Evolutionary conservation across 2,329 filamentous ascomycete genomes (phyloP).

Genomic region (Lachnellula cervina): DNA sequence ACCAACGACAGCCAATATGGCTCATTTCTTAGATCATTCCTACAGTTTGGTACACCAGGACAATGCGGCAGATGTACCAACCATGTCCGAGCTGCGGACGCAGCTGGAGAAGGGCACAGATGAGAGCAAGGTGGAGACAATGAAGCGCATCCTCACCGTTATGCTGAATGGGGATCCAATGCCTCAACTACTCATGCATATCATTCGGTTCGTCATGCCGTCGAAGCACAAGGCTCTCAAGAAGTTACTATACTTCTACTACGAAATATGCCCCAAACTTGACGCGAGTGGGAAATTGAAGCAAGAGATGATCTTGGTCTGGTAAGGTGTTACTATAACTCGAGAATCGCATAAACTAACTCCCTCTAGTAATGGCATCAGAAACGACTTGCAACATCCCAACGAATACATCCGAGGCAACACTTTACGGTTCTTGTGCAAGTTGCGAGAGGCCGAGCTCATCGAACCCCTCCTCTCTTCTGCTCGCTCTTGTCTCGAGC

Average conservation of each 20-base stretch:
- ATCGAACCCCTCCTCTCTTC: slow-evolving; percentile 94
- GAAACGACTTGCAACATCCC: slow-evolving; percentile 92
- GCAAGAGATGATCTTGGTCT: slow-evolving; percentile 99
- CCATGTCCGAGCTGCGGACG: slow-evolving; percentile 83
- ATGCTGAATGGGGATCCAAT: slow-evolving; percentile 99
- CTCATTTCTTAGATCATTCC: slow-evolving; percentile 87
- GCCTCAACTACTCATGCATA: slow-evolving; percentile 96
- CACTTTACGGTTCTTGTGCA: slow-evolving; percentile 95
- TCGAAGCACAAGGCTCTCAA: slow-evolving; percentile 95
- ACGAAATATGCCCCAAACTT: slow-evolving; percentile 96
- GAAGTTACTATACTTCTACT: slow-evolving; percentile 98
- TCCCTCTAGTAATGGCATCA: slow-evolving; percentile 78
- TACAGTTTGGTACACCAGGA: slow-evolving; percentile 98
- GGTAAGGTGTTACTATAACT: slow-evolving; percentile 49
- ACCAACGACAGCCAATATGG: slow-evolving; percentile 58
- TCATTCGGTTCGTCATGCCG: slow-evolving; percentile 99
- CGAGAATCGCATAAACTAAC: slow-evolving; percentile 3
- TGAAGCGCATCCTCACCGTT: slow-evolving; percentile 92
- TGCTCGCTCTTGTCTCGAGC: slow-evolving; percentile 85
- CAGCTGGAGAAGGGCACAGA: slow-evolving; percentile 92
- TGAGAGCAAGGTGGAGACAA: slow-evolving; percentile 88
- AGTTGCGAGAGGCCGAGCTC: slow-evolving; percentile 90
- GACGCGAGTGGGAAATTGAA: slow-evolving; percentile 91
- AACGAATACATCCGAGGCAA: slow-evolving; percentile 99
- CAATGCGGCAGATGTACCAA: slow-evolving; percentile 89